Conservation (phyloP, 2,329 filamentous ascomycete genomes). For the Talaromyces sp. region DNA sequence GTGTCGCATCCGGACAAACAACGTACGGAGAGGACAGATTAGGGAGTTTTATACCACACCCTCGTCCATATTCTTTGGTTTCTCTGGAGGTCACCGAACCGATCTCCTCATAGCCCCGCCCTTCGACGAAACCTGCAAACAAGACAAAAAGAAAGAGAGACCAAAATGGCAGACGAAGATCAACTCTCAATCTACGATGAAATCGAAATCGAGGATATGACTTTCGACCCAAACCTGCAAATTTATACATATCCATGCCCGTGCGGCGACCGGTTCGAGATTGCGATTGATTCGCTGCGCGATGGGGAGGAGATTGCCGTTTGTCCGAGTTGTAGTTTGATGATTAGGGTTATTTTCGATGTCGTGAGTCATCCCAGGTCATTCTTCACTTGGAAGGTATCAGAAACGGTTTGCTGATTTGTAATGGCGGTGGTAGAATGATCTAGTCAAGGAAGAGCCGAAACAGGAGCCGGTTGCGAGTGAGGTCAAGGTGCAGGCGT, state of each 20-base stretch:
- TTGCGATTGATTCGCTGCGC: constrained; percentile 73
- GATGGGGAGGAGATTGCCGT: constrained; percentile 94
- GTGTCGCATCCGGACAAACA: not conserved
- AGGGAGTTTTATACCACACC: no score
- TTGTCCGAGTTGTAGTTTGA: constrained; percentile 93
- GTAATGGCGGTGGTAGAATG: constrained; percentile 11
- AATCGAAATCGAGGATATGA: constrained; percentile 99
- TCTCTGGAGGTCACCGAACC: no score
- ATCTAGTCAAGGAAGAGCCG: constrained; percentile 14
- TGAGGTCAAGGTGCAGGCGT: constrained; percentile 40
- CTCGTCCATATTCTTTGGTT: not conserved
- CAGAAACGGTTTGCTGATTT: not conserved
- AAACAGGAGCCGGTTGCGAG: constrained; percentile 24
- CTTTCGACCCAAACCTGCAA: constrained; percentile 73
- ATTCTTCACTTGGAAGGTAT: not conserved
- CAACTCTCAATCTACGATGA: constrained; percentile 81
- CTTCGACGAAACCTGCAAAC: not conserved
- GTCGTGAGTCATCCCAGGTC: no score
- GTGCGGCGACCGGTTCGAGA: constrained; percentile 95
- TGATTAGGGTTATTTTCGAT: constrained; percentile 94
- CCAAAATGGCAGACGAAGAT: constrained; percentile 59
- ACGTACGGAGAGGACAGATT: not conserved
- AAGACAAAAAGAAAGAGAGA: not conserved
- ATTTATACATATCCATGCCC: constrained; percentile 96
- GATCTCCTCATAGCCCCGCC: not conserved